Percentiles rank a stretch among this genome's conserved stretches.
These are phyloP conservation scores for Porcisia deanei DNA, from an alignment of 208 protist species.

Conservation along the genomic window DNA sequence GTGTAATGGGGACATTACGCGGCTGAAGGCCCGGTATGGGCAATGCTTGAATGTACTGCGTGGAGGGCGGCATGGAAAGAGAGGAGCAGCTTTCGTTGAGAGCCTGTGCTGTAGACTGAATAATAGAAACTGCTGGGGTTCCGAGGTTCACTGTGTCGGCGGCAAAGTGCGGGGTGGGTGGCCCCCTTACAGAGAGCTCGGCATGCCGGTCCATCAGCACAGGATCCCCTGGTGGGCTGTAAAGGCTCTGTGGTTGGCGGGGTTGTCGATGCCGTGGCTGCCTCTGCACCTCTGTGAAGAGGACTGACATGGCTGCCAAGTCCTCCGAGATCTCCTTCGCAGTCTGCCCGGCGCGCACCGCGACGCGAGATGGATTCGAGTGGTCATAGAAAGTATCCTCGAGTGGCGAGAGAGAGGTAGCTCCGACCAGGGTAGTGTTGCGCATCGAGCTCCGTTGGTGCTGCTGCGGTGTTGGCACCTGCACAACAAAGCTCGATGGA, in stretches of 20 bases:
- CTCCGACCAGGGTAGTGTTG: background rate
- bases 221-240: background rate
- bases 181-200: background rate
- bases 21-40: conserved; percentile 15
- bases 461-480: background rate
- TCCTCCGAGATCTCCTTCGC: background rate
- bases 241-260: background rate
- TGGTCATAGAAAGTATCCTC: background rate
- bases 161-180: background rate
- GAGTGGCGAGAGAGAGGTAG: background rate
- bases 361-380: background rate
- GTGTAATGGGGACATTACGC: background rate
- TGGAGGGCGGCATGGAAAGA: conserved; percentile 6
- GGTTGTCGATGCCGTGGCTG: background rate
- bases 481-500: background rate
- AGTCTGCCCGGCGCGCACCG: too few species aligned
- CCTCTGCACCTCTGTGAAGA: background rate
- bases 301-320: background rate
- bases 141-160: conserved; percentile 26
- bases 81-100: conserved; percentile 28
- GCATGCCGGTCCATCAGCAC: background rate
- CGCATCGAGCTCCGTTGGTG: background rate
- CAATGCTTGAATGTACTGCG: conserved; percentile 21
- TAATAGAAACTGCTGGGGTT: conserved; percentile 27
- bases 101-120: conserved; percentile 18